These are phyloP conservation scores for Coelastrella sp. DNA, from an alignment of 139 green algal genomes.

Conservation along the genomic window DNA sequence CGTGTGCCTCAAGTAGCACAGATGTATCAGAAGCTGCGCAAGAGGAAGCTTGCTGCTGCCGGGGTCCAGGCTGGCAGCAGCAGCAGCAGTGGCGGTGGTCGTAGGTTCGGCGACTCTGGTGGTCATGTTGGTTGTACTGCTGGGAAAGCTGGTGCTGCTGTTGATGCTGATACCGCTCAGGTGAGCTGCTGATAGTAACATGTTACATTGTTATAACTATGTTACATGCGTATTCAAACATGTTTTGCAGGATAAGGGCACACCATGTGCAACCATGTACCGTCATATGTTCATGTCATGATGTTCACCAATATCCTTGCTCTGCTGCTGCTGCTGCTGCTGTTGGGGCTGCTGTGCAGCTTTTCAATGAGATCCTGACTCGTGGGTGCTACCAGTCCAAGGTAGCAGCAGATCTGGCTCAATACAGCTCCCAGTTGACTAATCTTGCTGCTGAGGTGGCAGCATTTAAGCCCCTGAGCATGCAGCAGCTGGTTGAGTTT, in stretches of 20 bases:
- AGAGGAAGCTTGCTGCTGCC: conserved; percentile 29
- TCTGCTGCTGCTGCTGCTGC: background rate
- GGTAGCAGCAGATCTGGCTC: conserved; percentile 15
- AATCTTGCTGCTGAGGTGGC: background rate
- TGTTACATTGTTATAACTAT: background rate
- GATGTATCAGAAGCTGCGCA: conserved; percentile 36
- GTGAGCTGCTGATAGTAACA: background rate
- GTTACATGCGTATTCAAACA: no score
- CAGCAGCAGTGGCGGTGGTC: conserved; percentile 10
- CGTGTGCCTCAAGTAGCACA: background rate
- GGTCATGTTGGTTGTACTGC: conserved; percentile 29
- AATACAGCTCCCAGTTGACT: background rate
- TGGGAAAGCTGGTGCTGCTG: background rate
- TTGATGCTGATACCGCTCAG: conserved; percentile 28
- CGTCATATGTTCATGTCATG: no score
- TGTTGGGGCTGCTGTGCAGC: conserved; percentile 2
- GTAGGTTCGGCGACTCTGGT: background rate
- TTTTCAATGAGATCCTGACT: conserved; percentile 45
- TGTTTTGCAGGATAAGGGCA: no score
- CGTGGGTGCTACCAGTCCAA: conserved; percentile 9
- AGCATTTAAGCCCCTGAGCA: conserved; percentile 20
- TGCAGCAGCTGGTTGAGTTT: conserved; percentile 26
- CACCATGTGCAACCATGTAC: no score
- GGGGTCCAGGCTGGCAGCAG: conserved; percentile 13
- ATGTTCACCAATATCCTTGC: no score